Conservation (phyloP, 331 rosid species). For the Spiraea crenata region DNA sequence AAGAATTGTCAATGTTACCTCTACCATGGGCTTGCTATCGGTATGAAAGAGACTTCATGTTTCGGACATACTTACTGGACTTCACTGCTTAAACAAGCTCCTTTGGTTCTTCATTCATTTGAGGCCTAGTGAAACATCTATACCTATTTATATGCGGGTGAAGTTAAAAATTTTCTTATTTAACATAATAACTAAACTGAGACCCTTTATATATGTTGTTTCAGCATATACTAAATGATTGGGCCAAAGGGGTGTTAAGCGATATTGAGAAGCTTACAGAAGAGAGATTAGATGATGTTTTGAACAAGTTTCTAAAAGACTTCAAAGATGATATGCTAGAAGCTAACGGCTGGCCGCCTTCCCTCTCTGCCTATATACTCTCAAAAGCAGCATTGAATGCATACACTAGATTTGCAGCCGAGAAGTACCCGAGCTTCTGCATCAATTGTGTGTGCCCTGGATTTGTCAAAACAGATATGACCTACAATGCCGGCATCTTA, state of each 20-base stretch:
- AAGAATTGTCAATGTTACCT: slow-evolving; percentile 22
- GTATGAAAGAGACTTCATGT: neutral
- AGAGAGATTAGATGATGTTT: slow-evolving; percentile 37
- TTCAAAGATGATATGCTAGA: too few species aligned
- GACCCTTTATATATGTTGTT: neutral
- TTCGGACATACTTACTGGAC: neutral
- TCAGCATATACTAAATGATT: slow-evolving; percentile 32
- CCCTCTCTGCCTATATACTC: slow-evolving; percentile 4
- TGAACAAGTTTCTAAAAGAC: slow-evolving; percentile 33
- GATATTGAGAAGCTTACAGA: slow-evolving; percentile 38
- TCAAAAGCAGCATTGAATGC: slow-evolving; percentile 65
- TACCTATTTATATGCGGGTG: too few species aligned
- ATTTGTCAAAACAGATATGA: slow-evolving; percentile 42
- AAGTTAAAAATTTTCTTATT: neutral
- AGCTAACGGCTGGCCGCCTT: neutral
- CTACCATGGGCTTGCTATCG: neutral
- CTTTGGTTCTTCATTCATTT: neutral
- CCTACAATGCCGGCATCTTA: neutral
- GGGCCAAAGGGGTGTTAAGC: slow-evolving; percentile 39
- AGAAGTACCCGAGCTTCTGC: slow-evolving; percentile 28
- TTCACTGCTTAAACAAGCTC: neutral
- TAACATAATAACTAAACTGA: neutral
- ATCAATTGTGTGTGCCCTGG: slow-evolving; percentile 48
- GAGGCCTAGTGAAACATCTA: too few species aligned
- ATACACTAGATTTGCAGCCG: slow-evolving; percentile 27